Evolutionary conservation across 1,139 yeast species (phyloP).

Genomic region (Candida gigantensis): DNA sequence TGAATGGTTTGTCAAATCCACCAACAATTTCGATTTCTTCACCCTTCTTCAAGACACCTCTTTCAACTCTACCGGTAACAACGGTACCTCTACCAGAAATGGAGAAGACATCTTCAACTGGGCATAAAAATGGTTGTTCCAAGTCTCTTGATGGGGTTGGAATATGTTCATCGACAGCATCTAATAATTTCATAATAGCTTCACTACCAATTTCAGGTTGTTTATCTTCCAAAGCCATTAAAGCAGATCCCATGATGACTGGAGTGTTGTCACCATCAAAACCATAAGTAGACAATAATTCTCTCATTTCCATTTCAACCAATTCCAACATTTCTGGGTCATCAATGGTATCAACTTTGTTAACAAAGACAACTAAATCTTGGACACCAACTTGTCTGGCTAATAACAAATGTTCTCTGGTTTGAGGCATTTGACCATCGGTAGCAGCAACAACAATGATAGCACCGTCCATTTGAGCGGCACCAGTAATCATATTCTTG

Average conservation of each 20-base stretch:
- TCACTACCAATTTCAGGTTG: slow-evolving; percentile 91
- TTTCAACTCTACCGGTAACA: slow-evolving; percentile 98
- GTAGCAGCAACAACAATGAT: slow-evolving; percentile 98
- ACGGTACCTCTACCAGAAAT: slow-evolving; percentile 99
- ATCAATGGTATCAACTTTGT: slow-evolving; percentile 96
- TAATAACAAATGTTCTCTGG: slow-evolving; percentile 95
- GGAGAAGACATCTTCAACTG: slow-evolving; percentile 96
- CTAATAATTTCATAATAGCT: slow-evolving; percentile 80
- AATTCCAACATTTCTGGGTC: slow-evolving; percentile 99
- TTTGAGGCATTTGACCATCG: slow-evolving; percentile 99
- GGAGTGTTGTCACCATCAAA: slow-evolving; percentile 99
- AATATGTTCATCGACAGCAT: slow-evolving; percentile 89
- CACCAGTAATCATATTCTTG: slow-evolving; percentile 99
- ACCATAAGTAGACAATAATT: slow-evolving; percentile 83
- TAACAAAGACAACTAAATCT: slow-evolving; percentile 93
- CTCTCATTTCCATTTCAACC: slow-evolving; percentile 99
- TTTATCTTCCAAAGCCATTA: slow-evolving; percentile 88
- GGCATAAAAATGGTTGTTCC: slow-evolving; percentile 95
- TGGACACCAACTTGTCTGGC: slow-evolving; percentile 99
- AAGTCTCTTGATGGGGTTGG: slow-evolving; percentile 97
- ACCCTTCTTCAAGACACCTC: slow-evolving; percentile 96
- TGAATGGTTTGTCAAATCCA: slow-evolving; percentile 79
- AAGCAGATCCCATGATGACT: slow-evolving; percentile 97
- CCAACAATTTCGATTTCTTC: slow-evolving; percentile 98
- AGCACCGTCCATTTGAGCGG: slow-evolving; percentile 99